These are phyloP conservation scores for Pueraria montana DNA, from an alignment of 306 rosid species.

Conservation along the genomic window DNA sequence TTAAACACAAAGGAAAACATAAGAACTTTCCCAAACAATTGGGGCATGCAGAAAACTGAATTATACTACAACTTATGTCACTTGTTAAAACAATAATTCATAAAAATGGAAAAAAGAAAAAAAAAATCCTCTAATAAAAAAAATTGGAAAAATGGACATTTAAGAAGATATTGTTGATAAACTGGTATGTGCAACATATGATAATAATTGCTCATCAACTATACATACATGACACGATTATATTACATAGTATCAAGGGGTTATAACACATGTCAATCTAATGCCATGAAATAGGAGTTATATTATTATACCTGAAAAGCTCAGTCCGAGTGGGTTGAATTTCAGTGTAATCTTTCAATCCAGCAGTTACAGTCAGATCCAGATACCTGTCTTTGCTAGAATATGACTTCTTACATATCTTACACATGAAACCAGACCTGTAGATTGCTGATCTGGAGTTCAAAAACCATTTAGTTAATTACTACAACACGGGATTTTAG, in stretches of 20 bases:
- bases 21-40: constrained; percentile 43
- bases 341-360: constrained; percentile 78
- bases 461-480: constrained; percentile 30
- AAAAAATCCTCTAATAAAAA: constrained; percentile 8
- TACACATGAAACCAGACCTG: constrained; percentile 91
- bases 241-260: neutral
- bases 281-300: constrained; percentile 3
- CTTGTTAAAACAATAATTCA: constrained; percentile 16
- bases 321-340: constrained; percentile 74
- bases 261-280: neutral
- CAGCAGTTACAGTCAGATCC: constrained; percentile 86
- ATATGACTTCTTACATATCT: constrained; percentile 79
- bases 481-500: neutral
- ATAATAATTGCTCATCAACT: constrained; percentile 19
- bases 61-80: constrained; percentile 31
- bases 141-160: constrained; percentile 10
- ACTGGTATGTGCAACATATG: neutral
- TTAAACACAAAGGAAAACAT: constrained; percentile 39
- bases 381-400: constrained; percentile 82
- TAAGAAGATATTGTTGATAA: neutral
- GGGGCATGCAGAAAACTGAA: constrained; percentile 25
- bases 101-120: neutral
- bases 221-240: constrained; percentile 7
- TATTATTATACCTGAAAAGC: constrained; percentile 70
- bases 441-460: constrained; percentile 82